These are phyloP conservation scores for Aspergillus carlsbadensis DNA, from an alignment of 495 filamentous ascomycete genomes.

Conservation along the genomic window DNA sequence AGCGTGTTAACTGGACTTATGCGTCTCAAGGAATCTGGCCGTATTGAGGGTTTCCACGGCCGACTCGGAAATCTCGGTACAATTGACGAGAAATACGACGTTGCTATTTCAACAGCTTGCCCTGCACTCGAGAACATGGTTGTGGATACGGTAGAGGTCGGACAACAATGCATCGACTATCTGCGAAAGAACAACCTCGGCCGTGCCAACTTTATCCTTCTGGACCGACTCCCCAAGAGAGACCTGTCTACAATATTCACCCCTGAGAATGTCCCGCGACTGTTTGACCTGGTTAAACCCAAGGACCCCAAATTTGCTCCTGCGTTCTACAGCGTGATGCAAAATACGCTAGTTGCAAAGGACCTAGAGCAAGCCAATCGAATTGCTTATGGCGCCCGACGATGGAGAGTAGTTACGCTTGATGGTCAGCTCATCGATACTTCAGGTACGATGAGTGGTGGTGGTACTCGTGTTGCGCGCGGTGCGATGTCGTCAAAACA, in stretches of 20 bases:
- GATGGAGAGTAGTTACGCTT: constrained; percentile 95
- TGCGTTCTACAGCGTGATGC: constrained; percentile 89
- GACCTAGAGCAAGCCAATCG: constrained; percentile 92
- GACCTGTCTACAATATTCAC: constrained; percentile 79
- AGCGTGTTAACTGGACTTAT: constrained; percentile 89
- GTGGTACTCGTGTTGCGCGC: constrained; percentile 81
- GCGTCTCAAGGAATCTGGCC: constrained; percentile 91
- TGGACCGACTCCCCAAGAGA: constrained; percentile 77
- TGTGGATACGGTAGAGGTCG: constrained; percentile 90
- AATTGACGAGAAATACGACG: constrained; percentile 91
- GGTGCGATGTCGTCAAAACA: constrained; percentile 96
- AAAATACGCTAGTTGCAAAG: constrained; percentile 90
- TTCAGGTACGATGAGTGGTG: constrained; percentile 97
- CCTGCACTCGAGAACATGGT: constrained; percentile 90
- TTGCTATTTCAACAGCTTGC: constrained; percentile 96
- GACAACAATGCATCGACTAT: constrained; percentile 97
- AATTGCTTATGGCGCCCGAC: constrained; percentile 86
- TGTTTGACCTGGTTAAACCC: constrained; percentile 90
- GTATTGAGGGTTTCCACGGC: constrained; percentile 95
- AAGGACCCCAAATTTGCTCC: constrained; percentile 85
- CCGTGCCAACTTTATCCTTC: constrained; percentile 93
- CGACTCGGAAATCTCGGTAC: constrained; percentile 93
- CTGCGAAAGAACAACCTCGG: constrained; percentile 96
- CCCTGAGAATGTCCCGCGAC: constrained; percentile 84
- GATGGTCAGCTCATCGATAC: constrained; percentile 95